A percentile compares a stretch with the other conserved stretches of the same genome.
These are phyloP conservation scores for Sordaria brevicollis DNA, from an alignment of 495 filamentous ascomycete species.

Conservation along the genomic window DNA sequence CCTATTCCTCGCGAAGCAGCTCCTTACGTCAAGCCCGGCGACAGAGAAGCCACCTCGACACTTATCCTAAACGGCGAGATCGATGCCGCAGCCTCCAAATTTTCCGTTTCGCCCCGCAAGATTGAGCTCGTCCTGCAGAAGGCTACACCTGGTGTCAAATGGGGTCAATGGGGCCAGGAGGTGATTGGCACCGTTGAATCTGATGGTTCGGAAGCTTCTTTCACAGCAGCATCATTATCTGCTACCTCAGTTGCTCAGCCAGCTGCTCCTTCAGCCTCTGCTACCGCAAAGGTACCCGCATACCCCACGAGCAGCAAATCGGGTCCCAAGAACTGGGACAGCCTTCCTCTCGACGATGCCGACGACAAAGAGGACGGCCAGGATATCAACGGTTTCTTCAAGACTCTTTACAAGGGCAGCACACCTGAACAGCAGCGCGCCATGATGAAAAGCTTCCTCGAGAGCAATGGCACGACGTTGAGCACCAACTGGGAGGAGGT, in stretches of 20 bases:
- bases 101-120: slow-evolving; percentile 64
- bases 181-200: slow-evolving; percentile 5
- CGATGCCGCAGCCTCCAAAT: slow-evolving; percentile 46
- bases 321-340: slow-evolving; percentile 91
- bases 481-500: slow-evolving; percentile 93
- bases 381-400: slow-evolving; percentile 82
- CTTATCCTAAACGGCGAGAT: slow-evolving; percentile 61
- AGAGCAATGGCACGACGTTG: slow-evolving; percentile 86
- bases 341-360: slow-evolving; percentile 42
- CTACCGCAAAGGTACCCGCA: slow-evolving; percentile 31
- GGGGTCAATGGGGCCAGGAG: slow-evolving; percentile 42
- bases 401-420: slow-evolving; percentile 72
- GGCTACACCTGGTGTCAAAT: slow-evolving; percentile 56
- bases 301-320: slow-evolving; percentile 85
- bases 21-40: slow-evolving; percentile 15
- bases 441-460: slow-evolving; percentile 95
- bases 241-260: background rate
- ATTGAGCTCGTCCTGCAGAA: slow-evolving; percentile 76
- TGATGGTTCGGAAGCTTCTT: background rate
- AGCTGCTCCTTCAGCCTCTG: background rate
- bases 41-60: slow-evolving; percentile 37
- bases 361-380: slow-evolving; percentile 52
- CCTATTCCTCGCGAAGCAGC: slow-evolving; percentile 18
- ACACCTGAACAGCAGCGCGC: slow-evolving; percentile 74
- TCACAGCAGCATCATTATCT: background rate